A percentile compares a stretch with the other conserved stretches of the same genome.
Evolutionary conservation across 768 basidiomycete genomes (phyloP).

Genomic region (Fomitopsis serialis): DNA sequence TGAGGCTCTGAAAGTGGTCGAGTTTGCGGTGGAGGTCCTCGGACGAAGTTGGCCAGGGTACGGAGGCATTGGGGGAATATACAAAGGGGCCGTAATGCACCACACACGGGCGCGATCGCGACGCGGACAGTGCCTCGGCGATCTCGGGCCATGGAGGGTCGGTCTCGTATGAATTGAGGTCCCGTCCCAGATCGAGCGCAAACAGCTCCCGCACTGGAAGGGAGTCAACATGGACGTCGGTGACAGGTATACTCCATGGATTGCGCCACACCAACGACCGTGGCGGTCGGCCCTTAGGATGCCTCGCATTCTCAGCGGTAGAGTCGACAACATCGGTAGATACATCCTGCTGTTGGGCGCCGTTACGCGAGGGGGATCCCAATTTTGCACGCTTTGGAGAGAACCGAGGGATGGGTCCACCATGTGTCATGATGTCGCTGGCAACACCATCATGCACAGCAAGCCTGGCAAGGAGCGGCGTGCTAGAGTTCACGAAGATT

Average conservation of each 20-base stretch:
- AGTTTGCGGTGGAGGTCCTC: slow-evolving; percentile 29
- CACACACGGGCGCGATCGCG: not conserved
- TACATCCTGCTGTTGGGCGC: not conserved
- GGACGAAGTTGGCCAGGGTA: not conserved
- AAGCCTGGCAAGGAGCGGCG: not conserved
- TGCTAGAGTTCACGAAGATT: not conserved
- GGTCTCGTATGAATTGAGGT: slow-evolving; percentile 1
- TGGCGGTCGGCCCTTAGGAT: not conserved
- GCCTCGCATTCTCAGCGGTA: not conserved
- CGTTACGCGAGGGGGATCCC: not conserved
- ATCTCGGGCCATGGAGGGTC: slow-evolving; percentile 23
- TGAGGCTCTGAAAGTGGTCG: slow-evolving; percentile 13
- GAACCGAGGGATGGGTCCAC: not conserved
- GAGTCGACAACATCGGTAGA: not conserved
- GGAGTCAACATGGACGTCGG: slow-evolving; percentile 3
- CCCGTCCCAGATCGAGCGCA: not conserved
- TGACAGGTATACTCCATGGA: not conserved
- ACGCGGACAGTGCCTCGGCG: slow-evolving; percentile 6
- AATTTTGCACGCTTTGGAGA: not conserved
- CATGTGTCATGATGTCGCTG: not conserved
- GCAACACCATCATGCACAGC: not conserved
- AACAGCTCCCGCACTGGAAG: not conserved
- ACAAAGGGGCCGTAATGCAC: not conserved
- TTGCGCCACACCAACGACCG: not conserved
- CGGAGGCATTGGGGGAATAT: not conserved